phyloP scores from a whole-genome alignment of 1,139 yeast genomes.

The Diutina mesorugosa region DNA sequence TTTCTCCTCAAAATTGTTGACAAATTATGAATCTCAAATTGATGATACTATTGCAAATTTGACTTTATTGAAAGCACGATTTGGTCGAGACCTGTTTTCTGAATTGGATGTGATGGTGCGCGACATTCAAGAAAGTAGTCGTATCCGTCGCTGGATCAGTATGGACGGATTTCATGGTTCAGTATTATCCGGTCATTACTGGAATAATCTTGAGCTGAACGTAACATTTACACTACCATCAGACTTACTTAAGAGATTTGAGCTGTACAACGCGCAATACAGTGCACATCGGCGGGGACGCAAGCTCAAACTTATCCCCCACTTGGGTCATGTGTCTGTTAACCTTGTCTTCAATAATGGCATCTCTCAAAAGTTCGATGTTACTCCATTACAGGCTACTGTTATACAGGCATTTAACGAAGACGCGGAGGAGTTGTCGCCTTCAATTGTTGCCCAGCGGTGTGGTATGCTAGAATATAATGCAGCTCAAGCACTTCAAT shows the following conservation, averaged over 20 bases:
- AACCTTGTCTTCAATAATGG: conserved; percentile 38
- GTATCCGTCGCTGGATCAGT: conserved; percentile 13
- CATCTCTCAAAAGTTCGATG: conserved; percentile 22
- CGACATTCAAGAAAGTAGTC: conserved; percentile 50
- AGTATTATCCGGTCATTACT: conserved; percentile 10
- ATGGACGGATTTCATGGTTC: neutral
- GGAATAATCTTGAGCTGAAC: conserved; percentile 9
- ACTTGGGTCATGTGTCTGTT: conserved; percentile 50
- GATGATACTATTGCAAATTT: conserved; percentile 23
- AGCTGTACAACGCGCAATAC: conserved; percentile 29
- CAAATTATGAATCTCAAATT: conserved; percentile 32
- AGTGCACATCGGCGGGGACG: conserved; percentile 41
- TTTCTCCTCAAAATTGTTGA: conserved; percentile 50
- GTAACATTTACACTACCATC: conserved; percentile 23
- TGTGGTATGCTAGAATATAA: conserved; percentile 23
- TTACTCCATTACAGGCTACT: conserved; percentile 60
- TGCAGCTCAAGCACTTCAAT: conserved; percentile 29
- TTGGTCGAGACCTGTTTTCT: conserved; percentile 55
- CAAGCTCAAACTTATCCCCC: conserved; percentile 42
- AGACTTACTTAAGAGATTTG: conserved; percentile 25
- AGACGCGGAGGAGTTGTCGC: conserved; percentile 13
- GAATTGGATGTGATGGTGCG: conserved; percentile 76
- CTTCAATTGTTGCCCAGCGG: conserved; percentile 12
- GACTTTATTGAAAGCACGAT: conserved; percentile 45
- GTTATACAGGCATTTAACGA: conserved; percentile 44